Conservation (phyloP, 169 alveolate genomes). For the Eimeria brunetti region DNA sequence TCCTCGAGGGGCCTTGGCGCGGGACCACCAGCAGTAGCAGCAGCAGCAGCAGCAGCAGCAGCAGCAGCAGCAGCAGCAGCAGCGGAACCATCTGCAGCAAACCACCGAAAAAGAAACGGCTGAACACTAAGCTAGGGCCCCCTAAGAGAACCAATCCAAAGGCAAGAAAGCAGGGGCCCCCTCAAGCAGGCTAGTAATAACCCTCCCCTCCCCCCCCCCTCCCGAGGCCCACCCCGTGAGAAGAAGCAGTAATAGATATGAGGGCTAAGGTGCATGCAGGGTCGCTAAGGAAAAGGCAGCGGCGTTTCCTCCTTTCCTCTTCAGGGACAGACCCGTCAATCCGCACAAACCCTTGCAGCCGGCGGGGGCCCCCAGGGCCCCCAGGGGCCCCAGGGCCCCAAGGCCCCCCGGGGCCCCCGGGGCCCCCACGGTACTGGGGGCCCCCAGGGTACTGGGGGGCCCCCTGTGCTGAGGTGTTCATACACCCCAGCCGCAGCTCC, state of each 20-base stretch:
- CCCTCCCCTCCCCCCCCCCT: too few species aligned
- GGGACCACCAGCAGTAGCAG: neutral
- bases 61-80: neutral
- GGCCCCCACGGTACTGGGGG: too few species aligned
- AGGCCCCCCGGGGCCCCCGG: too few species aligned
- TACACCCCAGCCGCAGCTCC: constrained; percentile 43
- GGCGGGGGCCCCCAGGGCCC: neutral
- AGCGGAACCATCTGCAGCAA: neutral
- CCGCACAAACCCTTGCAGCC: constrained; percentile 50
- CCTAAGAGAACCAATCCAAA: too few species aligned
- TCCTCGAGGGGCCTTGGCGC: neutral
- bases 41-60: neutral
- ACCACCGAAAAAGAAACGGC: neutral
- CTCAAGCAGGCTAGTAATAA: too few species aligned
- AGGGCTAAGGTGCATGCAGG: constrained; percentile 70
- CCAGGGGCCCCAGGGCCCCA: too few species aligned
- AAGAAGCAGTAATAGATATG: constrained; percentile 73
- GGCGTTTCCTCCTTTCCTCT: constrained; percentile 69
- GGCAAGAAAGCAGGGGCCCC: too few species aligned
- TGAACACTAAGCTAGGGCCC: neutral
- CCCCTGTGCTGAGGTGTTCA: neutral
- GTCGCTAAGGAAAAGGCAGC: constrained; percentile 9
- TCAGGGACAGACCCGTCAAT: constrained; percentile 75
- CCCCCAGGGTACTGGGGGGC: too few species aligned
- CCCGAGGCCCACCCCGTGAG: constrained; percentile 78